Conservation (phyloP, 306 rosid genomes). For the Dalbergia cultrata region DNA sequence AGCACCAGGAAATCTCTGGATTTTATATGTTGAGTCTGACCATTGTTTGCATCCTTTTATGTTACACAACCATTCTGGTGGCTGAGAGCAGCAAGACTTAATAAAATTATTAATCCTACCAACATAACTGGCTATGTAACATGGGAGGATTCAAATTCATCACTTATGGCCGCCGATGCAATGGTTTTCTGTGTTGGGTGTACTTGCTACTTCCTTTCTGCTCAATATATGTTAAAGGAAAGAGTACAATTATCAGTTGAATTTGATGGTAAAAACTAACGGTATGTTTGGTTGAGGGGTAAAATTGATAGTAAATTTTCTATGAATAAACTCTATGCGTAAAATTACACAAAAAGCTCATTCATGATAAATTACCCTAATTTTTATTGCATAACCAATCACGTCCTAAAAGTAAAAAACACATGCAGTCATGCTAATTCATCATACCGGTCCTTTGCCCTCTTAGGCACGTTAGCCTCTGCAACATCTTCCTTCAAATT, state of each 20-base stretch:
- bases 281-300: too few species aligned
- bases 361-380: too few species aligned
- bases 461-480: too few species aligned
- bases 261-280: neutral
- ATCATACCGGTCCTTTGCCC: too few species aligned
- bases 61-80: neutral
- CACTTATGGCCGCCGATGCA: neutral
- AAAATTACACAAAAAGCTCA: too few species aligned
- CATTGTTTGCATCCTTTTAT: neutral
- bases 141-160: slow-evolving; percentile 27
- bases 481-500: too few species aligned
- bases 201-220: neutral
- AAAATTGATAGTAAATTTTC: too few species aligned
- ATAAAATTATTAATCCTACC: slow-evolving; percentile 1
- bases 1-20: neutral
- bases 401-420: too few species aligned
- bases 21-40: too few species aligned
- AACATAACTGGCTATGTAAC: neutral
- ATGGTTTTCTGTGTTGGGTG: neutral
- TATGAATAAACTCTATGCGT: too few species aligned
- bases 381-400: too few species aligned
- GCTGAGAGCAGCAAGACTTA: neutral
- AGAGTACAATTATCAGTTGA: slow-evolving; percentile 8
- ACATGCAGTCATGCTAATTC: too few species aligned
- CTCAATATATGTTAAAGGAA: neutral